A percentile compares a stretch with the other conserved stretches of the same genome.
Evolutionary conservation across 2,329 filamentous ascomycete species (phyloP).

Genomic region (Diaporthe amygdali): DNA sequence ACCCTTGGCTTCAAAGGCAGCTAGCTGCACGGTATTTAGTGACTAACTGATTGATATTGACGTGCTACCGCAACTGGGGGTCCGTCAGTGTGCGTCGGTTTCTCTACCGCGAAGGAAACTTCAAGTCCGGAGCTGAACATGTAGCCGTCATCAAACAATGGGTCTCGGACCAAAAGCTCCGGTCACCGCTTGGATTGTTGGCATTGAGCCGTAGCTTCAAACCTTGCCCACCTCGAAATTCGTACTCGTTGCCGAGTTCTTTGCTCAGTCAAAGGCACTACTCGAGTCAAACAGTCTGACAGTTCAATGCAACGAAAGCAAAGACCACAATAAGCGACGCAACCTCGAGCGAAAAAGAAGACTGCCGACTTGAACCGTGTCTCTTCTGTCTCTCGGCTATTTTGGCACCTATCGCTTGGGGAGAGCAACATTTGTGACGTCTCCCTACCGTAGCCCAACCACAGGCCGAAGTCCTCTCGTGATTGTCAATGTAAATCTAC

Average conservation of each 20-base stretch:
- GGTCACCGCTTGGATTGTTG: neutral
- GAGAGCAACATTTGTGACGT: neutral
- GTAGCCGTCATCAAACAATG: neutral
- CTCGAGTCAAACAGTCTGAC: conserved; percentile 2
- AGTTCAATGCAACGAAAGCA: neutral
- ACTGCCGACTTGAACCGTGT: neutral
- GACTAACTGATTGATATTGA: neutral
- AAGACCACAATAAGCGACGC: neutral
- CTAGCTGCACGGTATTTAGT: too few relatives aligned
- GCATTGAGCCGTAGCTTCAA: neutral
- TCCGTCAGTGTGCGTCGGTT: neutral
- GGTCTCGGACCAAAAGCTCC: neutral
- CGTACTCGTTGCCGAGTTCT: neutral
- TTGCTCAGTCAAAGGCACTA: neutral
- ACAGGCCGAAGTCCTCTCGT: too few relatives aligned
- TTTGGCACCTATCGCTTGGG: too few relatives aligned
- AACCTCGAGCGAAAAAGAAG: neutral
- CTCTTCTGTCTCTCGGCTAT: neutral
- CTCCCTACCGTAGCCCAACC: too few relatives aligned
- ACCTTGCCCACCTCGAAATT: neutral
- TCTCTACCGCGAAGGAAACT: neutral
- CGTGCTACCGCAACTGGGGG: neutral
- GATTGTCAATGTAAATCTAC: too few relatives aligned
- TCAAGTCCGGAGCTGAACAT: neutral
- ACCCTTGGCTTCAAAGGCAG: too few relatives aligned